A percentile compares a stretch with the other conserved stretches of the same genome.
Conservation (phyloP, 768 basidiomycete genomes). For the Russula virescens region DNA sequence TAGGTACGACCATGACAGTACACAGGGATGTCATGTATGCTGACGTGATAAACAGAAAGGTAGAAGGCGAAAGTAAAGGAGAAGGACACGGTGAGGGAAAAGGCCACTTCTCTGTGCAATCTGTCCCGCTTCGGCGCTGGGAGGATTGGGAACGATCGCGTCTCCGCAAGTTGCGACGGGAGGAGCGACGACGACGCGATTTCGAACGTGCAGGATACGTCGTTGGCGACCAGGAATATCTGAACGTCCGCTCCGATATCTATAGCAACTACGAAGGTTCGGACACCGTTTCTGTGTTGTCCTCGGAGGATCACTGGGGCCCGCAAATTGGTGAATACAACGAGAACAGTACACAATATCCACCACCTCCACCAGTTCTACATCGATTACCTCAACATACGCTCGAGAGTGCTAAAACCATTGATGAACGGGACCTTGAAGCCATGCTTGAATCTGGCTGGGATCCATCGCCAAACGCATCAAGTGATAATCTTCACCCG, state of each 20-base stretch:
- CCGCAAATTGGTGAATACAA: conserved; percentile 94
- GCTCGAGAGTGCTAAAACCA: conserved; percentile 35
- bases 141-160: conserved; percentile 99
- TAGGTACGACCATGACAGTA: conserved; percentile 48
- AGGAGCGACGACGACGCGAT: conserved; percentile 74
- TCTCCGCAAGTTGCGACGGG: conserved; percentile 82
- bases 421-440: conserved; percentile 75
- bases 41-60: conserved; percentile 55
- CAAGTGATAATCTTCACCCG: conserved; percentile 29
- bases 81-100: conserved; percentile 71
- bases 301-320: conserved; percentile 95
- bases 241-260: conserved; percentile 50
- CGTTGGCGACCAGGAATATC: conserved; percentile 55
- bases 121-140: conserved; percentile 94
- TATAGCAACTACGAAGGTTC: conserved; percentile 64
- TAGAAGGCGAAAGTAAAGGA: conserved; percentile 83
- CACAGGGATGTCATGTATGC: conserved; percentile 5
- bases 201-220: conserved; percentile 72
- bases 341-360: conserved; percentile 70
- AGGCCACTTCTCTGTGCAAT: conserved; percentile 44
- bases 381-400: conserved; percentile 38
- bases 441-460: conserved; percentile 92
- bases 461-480: conserved; percentile 53
- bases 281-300: conserved; percentile 73
- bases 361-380: conserved; percentile 80